Evolutionary conservation across 768 basidiomycete genomes (phyloP).

Genomic region (Leccinum obscurum): DNA sequence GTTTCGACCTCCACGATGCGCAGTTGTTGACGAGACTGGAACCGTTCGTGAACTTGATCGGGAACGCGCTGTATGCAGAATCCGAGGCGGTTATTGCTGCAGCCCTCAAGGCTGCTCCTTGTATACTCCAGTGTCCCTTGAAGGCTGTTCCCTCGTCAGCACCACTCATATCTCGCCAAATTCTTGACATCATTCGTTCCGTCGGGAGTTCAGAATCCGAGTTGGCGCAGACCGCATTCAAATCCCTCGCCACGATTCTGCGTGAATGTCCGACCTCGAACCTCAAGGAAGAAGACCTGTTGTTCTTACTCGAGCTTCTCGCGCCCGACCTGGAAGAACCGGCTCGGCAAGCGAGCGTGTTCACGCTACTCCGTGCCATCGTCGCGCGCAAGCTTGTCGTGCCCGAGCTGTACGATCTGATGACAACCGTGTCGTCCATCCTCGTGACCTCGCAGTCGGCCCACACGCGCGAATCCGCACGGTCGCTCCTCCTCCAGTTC

Average conservation of each 20-base stretch:
- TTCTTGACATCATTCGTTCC: constrained; percentile 77
- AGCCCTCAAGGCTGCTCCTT: constrained; percentile 53
- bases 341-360: constrained; percentile 79
- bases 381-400: constrained; percentile 90
- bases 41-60: constrained; percentile 82
- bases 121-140: constrained; percentile 82
- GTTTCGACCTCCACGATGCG: constrained; percentile 79
- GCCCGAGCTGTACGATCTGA: constrained; percentile 95
- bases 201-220: constrained; percentile 89
- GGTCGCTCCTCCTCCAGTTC: constrained; percentile 89
- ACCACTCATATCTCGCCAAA: constrained; percentile 81
- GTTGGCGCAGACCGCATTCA: constrained; percentile 83
- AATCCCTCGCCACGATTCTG: constrained; percentile 82
- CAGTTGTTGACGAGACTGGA: constrained; percentile 81
- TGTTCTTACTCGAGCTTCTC: constrained; percentile 83
- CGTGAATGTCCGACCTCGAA: constrained; percentile 83
- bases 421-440: constrained; percentile 89
- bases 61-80: constrained; percentile 88
- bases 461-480: constrained; percentile 89
- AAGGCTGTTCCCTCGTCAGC: constrained; percentile 71
- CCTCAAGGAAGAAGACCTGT: constrained; percentile 86
- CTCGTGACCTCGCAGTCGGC: constrained; percentile 92
- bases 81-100: constrained; percentile 71
- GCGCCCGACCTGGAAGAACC: constrained; percentile 91
- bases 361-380: constrained; percentile 87